Base-by-base conservation (phyloP, 257 asterid species). In the Capsicum pubescens region DNA sequence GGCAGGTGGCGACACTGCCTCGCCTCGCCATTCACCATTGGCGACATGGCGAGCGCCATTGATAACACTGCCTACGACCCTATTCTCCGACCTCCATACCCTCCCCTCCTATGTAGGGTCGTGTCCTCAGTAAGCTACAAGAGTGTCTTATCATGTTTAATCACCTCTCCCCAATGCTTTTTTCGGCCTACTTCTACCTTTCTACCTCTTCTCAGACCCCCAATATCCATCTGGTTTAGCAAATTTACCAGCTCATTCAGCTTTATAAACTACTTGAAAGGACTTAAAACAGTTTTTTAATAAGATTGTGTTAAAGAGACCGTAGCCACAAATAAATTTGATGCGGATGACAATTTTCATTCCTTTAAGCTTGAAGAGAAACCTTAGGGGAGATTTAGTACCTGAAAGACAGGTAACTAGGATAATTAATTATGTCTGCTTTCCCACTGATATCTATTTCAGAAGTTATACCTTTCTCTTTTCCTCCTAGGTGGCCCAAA, bases 371-470 rank as follows among this genome's bases (percentile, higher is more conserved):
- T 66, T 66, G 72, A 66, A 3, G 11, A 66, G 17, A 66, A 66
- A 12, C 48, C 72, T 32, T 32, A 13, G 72, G 72, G 46, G 42
- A 67, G 44, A 67, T 67, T 15, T 67, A 67, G 74, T 35, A 14
- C 74, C 50, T 67, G 50, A 35, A 35, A 35, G 46, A 67, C 50
- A 5, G 5, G 19, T 57, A 57, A 6, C 61, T 57, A 57, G 9
- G 61, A 57, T 57, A 57, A 57, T 19, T 57, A 57, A 57, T 57
- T 57, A 57, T 6, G 15, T 56, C 42, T 35, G 6, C 50, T 67
- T 67, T 32, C 19, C 74, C 74, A 32, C 74, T 67, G 74, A 35
- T 13, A 13, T 67, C 46, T 67, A 67, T 67, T 67, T 67, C n/a
- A 67, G 11, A 66, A 35, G 74, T 67, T 35, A 67, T 11, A 13